These are phyloP conservation scores for Neocucurbitaria cava DNA, from an alignment of 2,329 filamentous ascomycete genomes.

Conservation along the genomic window DNA sequence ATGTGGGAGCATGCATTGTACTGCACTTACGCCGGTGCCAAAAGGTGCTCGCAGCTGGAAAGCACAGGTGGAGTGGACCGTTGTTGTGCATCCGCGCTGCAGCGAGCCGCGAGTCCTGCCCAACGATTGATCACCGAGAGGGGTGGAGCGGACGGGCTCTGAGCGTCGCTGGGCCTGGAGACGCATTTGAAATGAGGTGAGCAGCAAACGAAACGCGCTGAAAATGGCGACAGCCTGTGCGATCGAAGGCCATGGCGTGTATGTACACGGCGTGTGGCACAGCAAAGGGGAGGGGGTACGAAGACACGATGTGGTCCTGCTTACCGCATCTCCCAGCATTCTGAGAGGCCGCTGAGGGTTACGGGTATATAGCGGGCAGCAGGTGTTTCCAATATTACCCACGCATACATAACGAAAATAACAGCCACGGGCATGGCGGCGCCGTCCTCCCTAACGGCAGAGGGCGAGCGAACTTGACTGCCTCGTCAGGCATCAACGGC, in stretches of 20 bases:
- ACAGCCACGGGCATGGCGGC: background rate
- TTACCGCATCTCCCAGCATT: slow-evolving; percentile 15
- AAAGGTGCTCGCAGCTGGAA: slow-evolving; percentile 17
- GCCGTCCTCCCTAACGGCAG: slow-evolving; percentile 1
- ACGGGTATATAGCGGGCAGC: slow-evolving; percentile 30
- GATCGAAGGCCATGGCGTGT: slow-evolving; percentile 5
- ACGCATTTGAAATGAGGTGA: slow-evolving; percentile 5
- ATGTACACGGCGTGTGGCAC: slow-evolving; percentile 25
- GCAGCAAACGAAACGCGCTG: slow-evolving; percentile 25
- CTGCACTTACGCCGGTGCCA: slow-evolving; percentile 29
- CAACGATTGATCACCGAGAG: slow-evolving; percentile 21
- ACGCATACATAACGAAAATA: slow-evolving; percentile 5
- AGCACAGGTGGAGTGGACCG: slow-evolving; percentile 30
- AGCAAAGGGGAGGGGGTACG: slow-evolving; percentile 17
- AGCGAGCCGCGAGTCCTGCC: slow-evolving; percentile 32
- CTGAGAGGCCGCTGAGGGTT: slow-evolving; percentile 19
- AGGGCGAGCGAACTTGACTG: background rate
- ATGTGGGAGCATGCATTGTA: slow-evolving; percentile 29
- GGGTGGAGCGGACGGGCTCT: slow-evolving; percentile 17
- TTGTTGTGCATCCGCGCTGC: slow-evolving; percentile 27
- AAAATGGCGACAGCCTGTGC: slow-evolving; percentile 20
- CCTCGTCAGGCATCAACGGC: slow-evolving; percentile 24
- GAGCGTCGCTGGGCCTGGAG: slow-evolving; percentile 5
- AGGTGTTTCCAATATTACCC: slow-evolving; percentile 17
- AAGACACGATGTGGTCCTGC: slow-evolving; percentile 12